These are phyloP conservation scores for Kodamaea leandrae DNA, from an alignment of 805 yeast species.

Conservation along the genomic window DNA sequence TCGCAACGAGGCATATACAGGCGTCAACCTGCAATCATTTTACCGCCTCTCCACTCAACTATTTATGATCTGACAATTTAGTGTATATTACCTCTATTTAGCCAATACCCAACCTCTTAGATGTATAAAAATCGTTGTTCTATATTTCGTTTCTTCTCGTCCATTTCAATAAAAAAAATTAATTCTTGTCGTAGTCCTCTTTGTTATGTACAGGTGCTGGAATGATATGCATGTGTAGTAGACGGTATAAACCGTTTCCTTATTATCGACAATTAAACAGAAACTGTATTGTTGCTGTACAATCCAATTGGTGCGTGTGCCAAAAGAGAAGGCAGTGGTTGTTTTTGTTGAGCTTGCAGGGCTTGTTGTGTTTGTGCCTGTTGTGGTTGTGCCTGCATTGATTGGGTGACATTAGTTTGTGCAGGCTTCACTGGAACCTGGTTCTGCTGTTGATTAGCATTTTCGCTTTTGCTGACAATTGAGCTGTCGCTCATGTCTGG, in stretches of 20 bases:
- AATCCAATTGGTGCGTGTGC: background rate
- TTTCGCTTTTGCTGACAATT: background rate
- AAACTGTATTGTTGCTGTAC: conserved; percentile 1
- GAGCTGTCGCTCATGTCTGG: background rate
- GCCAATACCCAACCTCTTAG: background rate
- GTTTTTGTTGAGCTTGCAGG: too few relatives aligned
- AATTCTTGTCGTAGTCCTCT: background rate
- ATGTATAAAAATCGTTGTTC: background rate
- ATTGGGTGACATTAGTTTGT: background rate
- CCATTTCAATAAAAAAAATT: background rate
- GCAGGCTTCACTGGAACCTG: background rate
- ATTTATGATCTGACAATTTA: too few relatives aligned
- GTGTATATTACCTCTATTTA: background rate
- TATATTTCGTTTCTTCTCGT: background rate
- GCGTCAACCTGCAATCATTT: too few relatives aligned
- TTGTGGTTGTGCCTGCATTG: background rate
- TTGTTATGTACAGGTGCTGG: background rate
- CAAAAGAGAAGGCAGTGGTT: background rate
- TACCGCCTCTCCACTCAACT: too few relatives aligned
- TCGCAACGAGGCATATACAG: too few relatives aligned
- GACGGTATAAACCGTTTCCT: background rate
- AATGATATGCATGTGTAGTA: background rate
- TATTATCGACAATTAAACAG: background rate
- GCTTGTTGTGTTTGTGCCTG: too few relatives aligned
- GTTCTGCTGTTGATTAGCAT: background rate